A percentile compares a stretch with the other conserved stretches of the same genome.
phyloP scores from a whole-genome alignment of 2,329 filamentous ascomycete genomes.

The Penicillium olsonii region DNA sequence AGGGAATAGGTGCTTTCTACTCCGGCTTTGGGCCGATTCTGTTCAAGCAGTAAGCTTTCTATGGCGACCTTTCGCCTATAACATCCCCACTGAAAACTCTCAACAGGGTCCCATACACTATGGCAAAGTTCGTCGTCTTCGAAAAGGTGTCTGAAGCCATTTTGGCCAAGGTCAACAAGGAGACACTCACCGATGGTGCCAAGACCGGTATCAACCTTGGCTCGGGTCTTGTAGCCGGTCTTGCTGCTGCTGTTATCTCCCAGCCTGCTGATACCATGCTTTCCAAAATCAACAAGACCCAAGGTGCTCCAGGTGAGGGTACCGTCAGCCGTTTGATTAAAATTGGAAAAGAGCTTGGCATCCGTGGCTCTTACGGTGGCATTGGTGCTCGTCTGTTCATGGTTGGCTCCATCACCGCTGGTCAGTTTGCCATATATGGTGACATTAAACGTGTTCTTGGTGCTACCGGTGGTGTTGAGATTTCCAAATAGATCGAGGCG shows the following conservation, averaged over 20 bases:
- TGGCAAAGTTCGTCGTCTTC: constrained; percentile 93
- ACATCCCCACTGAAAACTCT: constrained; percentile 1
- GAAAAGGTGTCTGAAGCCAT: constrained; percentile 80
- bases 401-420: constrained; percentile 72
- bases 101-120: constrained; percentile 80
- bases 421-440: constrained; percentile 89
- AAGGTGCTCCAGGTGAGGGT: constrained; percentile 82
- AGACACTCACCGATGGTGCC: constrained; percentile 63
- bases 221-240: constrained; percentile 81
- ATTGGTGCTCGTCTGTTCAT: constrained; percentile 62
- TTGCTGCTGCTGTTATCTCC: constrained; percentile 82
- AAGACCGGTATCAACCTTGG: constrained; percentile 83
- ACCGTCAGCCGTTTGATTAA: constrained; percentile 79
- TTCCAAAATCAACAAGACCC: constrained; percentile 94
- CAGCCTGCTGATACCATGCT: constrained; percentile 94
- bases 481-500: constrained; percentile 48
- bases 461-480: constrained; percentile 75
- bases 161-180: constrained; percentile 72
- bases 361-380: constrained; percentile 76
- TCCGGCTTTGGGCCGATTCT: constrained; percentile 85
- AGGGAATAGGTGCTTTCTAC: constrained; percentile 86
- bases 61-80: no score
- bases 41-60: constrained; percentile 70
- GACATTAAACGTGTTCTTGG: constrained; percentile 69
- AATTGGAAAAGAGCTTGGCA: constrained; percentile 82